Base-by-base conservation (phyloP, 2,329 filamentous ascomycete species). In the Diaporthe sp. region DNA sequence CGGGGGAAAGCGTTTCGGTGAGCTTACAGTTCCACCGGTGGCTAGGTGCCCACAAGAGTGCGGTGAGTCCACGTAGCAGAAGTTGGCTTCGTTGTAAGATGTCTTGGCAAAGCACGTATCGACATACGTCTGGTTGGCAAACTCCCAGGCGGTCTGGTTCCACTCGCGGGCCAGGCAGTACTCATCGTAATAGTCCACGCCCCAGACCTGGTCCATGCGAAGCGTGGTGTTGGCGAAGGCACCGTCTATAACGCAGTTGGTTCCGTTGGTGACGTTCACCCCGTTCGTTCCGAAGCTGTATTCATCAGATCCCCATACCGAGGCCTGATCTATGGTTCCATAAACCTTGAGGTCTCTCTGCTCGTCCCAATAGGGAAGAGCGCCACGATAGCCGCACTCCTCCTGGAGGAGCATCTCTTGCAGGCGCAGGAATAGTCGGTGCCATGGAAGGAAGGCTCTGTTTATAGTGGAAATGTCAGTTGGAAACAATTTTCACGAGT, bases 21-120 rank as follows among this genome's bases (percentile, higher is more conserved):
- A 22, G 28, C 68, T 58, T 58, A 71, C 68, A 73, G 77, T 68
- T 17, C 75, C 75, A 34, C 79, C 79, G 53, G 79, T 77, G 46
- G 75, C 77, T 22, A 74, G 39, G 55, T 81, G 80, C 0, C 79
- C 80, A 31, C 69, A 75, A 25, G 73, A 73, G 70, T 81, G 76
- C 13, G 80, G 77, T n/a, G 75, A 70, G n/a, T 70, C 46, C 70
- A 79, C 76, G 39, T 80, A 76, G 71, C 80, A 80, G 8, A 49
- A 68, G 39, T 49, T 46, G 9, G 62, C 62, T 10, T 44, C 44
- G 12, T 44, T 49, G 28, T 68, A 68, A 10, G 42, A 34, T 4
- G 37, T 49, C 62, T 9, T 53, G n/a, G 62, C 42, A 5, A 53
- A 46, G 44, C 42, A 68, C 4, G 25, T 34, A 17, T 68, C 62